Base-by-base conservation (phyloP, 2,329 filamentous ascomycete genomes). In the Penicillium paneum region DNA sequence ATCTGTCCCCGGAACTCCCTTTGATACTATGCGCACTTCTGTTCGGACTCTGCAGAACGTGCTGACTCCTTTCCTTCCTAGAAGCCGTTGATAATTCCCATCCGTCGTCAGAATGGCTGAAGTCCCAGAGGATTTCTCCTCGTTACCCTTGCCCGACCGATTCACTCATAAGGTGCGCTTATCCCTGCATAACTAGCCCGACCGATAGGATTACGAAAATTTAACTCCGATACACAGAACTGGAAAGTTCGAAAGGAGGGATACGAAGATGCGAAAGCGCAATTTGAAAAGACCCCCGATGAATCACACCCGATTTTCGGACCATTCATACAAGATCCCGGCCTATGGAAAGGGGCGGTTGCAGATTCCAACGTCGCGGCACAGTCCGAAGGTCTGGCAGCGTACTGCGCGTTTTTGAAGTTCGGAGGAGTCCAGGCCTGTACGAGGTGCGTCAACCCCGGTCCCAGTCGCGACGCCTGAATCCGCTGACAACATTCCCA, bases 211-310 rank as follows among this genome's bases (percentile, higher is more conserved):
- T 12, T 19, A 54, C 63, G 71, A 61, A 70, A 57, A 50, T 58
- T 28, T 36, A 13, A 49, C 45, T 31, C 24, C 26, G 21, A 49
- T 49, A 28, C 48, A 28, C 66, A 89, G 88, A 84, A 89, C 68
- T 99, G 94, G 94, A 99, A 99, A 82, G 92, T 96, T 39, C 85
- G 94, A 68, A 99, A 99, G 77, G 86, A 85, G 69, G 94, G 87
- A 49, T 99, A 97, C 71, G 94, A 99, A 80, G 91, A 94, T 63
- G 92, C 91, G 19, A 84, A 88, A 38, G 92, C 94, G 73, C 84
- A 87, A 63, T 97, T 99, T 73, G 87, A 91, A 70, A 79, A 84
- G 55, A 91, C 92, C 6, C 87, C 90, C 57, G 88, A 92, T 75
- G 93, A 97, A 71, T 83, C 86, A 64, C 89, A 95, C 70, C 86